A percentile compares a stretch with the other conserved stretches of the same genome.
Conservation (phyloP, 2,329 filamentous ascomycete genomes). For the Colletotrichum lini region DNA sequence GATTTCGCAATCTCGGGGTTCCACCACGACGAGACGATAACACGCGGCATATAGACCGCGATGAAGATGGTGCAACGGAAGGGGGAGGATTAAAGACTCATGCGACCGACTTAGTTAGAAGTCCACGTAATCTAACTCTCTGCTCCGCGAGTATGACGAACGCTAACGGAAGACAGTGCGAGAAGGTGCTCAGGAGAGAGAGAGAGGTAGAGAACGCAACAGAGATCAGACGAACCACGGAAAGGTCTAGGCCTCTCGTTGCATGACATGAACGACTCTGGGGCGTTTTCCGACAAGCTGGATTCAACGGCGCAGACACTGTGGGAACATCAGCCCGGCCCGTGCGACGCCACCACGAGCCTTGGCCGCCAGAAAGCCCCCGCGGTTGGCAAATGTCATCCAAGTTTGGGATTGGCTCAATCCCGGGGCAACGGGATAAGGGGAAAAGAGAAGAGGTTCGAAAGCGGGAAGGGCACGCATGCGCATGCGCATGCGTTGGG, state of each 20-base stretch:
- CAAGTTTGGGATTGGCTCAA: not conserved
- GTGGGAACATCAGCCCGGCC: slow-evolving; percentile 5
- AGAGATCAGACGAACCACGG: not conserved
- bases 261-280: slow-evolving; percentile 10
- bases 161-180: not conserved
- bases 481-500: too few species aligned
- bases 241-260: not conserved
- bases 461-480: not conserved
- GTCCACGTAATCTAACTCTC: not conserved
- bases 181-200: not conserved
- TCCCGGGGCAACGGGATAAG: not conserved
- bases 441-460: not conserved
- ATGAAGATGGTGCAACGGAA: not conserved
- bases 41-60: not conserved
- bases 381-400: not conserved
- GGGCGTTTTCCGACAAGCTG: slow-evolving; percentile 1
- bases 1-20: slow-evolving; percentile 7
- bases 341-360: not conserved
- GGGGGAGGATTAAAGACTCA: not conserved
- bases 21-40: slow-evolving; percentile 1
- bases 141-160: too few species aligned
- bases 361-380: not conserved
- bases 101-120: not conserved
- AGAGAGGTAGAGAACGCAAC: too few species aligned
- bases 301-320: slow-evolving; percentile 7